Conservation (phyloP, 371 early-diverging fungal genomes). For the Dichotomocladium elegans region DNA sequence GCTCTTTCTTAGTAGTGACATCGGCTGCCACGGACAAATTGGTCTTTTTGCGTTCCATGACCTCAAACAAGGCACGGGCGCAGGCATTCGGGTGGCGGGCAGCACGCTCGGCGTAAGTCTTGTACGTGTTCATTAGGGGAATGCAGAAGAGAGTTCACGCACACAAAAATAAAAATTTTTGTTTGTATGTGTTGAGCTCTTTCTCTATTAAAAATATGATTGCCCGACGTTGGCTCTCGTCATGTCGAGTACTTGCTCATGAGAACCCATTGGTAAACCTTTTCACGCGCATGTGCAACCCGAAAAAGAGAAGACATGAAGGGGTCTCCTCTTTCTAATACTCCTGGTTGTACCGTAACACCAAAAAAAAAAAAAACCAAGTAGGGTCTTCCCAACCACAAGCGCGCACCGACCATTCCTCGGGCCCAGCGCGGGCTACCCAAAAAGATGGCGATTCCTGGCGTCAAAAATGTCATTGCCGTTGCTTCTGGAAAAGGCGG, state of each 20-base stretch:
- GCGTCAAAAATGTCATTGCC: conserved; percentile 72
- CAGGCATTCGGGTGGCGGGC: conserved; percentile 59
- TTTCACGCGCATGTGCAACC: background rate
- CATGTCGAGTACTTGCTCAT: conserved; percentile 33
- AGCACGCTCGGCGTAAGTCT: conserved; percentile 56
- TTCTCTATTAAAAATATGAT: background rate
- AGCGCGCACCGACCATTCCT: conserved; percentile 45
- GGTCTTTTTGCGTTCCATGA: conserved; percentile 89
- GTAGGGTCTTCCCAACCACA: conserved; percentile 37
- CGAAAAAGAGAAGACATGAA: too few species aligned
- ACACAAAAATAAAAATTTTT: too few species aligned
- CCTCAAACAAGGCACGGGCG: conserved; percentile 69
- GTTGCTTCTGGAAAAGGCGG: conserved; percentile 90
- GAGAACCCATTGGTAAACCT: conserved; percentile 58
- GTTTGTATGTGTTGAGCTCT: background rate
- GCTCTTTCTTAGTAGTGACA: conserved; percentile 80
- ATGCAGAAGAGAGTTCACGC: background rate
- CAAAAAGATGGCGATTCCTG: conserved; percentile 57
- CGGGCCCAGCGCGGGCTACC: conserved; percentile 67
- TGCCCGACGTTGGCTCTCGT: conserved; percentile 36
- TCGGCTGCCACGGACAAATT: conserved; percentile 92
- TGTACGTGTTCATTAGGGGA: conserved; percentile 31
- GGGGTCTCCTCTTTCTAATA: background rate
- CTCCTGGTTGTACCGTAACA: too few species aligned
- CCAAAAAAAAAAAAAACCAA: too few species aligned